Evolutionary conservation across 352 stramenopile species (phyloP).

Genomic region (Thalassiosira mediterranea): DNA sequence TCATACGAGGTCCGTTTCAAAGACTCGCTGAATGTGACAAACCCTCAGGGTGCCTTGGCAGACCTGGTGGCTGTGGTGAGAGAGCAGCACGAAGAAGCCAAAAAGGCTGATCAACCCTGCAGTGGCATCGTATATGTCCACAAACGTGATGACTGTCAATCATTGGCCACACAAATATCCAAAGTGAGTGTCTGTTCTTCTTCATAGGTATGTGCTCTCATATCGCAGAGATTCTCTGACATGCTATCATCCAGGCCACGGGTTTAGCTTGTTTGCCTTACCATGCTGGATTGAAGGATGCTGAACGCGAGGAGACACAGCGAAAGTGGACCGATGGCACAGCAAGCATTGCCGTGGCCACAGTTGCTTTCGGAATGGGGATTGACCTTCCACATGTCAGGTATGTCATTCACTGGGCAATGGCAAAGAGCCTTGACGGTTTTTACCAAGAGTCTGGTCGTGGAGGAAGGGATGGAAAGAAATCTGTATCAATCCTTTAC

Average conservation of each 20-base stretch:
- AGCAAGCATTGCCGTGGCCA: conserved; percentile 90
- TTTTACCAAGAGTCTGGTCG: conserved; percentile 98
- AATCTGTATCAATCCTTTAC: conserved; percentile 80
- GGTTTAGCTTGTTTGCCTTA: conserved; percentile 59
- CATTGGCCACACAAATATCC: conserved; percentile 61
- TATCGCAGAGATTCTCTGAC: no score
- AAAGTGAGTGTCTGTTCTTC: conserved; percentile 35
- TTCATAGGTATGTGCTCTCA: no score
- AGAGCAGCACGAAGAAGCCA: conserved; percentile 56
- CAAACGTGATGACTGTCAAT: conserved; percentile 74
- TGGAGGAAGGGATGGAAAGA: conserved; percentile 92
- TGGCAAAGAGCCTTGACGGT: conserved; percentile 92
- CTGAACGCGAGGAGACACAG: conserved; percentile 71
- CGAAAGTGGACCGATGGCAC: conserved; percentile 68
- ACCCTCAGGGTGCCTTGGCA: conserved; percentile 44
- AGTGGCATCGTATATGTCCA: conserved; percentile 82
- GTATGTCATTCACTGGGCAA: conserved; percentile 88
- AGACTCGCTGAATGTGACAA: conserved; percentile 56
- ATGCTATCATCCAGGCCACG: conserved; percentile 50
- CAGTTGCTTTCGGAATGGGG: conserved; percentile 97
- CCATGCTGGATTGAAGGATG: conserved; percentile 80
- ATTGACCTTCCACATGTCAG: conserved; percentile 97
- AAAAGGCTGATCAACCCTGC: conserved; percentile 47
- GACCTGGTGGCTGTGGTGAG: conserved; percentile 69
- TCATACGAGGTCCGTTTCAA: conserved; percentile 75